Conservation (phyloP, 441 rosid species). For the Biscutella laevigata region DNA sequence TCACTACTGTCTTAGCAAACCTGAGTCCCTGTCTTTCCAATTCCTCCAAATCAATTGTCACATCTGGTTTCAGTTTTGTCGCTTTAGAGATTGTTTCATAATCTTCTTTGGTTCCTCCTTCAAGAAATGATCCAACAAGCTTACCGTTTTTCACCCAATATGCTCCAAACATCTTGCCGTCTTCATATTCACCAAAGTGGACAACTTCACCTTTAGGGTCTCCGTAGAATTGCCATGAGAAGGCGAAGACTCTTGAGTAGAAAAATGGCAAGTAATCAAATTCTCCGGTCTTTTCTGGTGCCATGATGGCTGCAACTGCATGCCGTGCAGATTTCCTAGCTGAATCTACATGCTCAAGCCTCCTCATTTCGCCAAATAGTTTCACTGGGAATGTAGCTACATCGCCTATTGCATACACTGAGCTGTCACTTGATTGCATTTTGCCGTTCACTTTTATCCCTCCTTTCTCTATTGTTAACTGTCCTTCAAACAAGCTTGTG, state of each 20-base stretch:
- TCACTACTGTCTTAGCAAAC: constrained; percentile 44
- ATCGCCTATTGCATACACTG: constrained; percentile 87
- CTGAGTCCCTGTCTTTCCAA: constrained; percentile 55
- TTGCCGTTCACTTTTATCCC: constrained; percentile 78
- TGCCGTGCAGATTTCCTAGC: constrained; percentile 80
- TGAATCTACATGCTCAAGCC: constrained; percentile 95
- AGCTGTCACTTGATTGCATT: constrained; percentile 77
- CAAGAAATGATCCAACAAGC: constrained; percentile 84
- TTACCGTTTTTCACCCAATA: constrained; percentile 80
- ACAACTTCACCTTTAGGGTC: constrained; percentile 71
- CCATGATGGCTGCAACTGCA: constrained; percentile 68
- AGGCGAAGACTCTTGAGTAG: constrained; percentile 75
- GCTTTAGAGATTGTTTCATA: constrained; percentile 70
- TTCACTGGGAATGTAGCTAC: constrained; percentile 88
- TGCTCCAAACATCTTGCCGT: constrained; percentile 61
- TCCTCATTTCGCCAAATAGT: constrained; percentile 65
- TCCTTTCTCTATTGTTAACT: constrained; percentile 79
- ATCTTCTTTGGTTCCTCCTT: constrained; percentile 92
- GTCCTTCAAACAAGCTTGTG: constrained; percentile 85
- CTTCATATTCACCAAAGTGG: constrained; percentile 75
- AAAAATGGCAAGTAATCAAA: constrained; percentile 84
- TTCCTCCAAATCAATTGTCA: constrained; percentile 39
- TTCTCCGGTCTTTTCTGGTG: constrained; percentile 53
- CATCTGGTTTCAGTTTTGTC: constrained; percentile 49
- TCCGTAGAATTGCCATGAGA: constrained; percentile 93